phyloP scores from a whole-genome alignment of 257 asterid genomes.

The Solanum pimpinellifolium region DNA sequence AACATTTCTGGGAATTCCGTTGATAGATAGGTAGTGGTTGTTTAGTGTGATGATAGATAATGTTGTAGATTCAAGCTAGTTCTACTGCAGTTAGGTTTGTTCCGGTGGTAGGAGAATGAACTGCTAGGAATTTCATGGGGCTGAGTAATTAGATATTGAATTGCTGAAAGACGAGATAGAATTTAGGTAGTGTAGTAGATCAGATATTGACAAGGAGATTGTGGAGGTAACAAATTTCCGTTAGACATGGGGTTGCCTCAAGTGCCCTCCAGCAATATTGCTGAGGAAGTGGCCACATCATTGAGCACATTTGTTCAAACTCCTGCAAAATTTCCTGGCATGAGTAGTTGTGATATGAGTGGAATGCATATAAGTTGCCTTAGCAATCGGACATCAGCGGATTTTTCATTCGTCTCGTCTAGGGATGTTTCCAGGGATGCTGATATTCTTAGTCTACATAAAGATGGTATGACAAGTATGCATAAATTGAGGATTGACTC shows the following conservation, averaged over 20 bases:
- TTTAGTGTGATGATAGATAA: background rate
- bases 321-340: constrained; percentile 28
- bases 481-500: constrained; percentile 46
- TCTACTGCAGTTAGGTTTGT: background rate
- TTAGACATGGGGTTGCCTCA: constrained; percentile 79
- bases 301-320: constrained; percentile 37
- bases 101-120: background rate
- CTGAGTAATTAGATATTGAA: background rate
- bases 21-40: background rate
- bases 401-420: constrained; percentile 31
- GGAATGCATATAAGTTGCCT: constrained; percentile 28
- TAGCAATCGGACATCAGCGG: constrained; percentile 14
- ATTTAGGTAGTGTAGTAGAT: background rate
- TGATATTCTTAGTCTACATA: constrained; percentile 29
- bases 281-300: constrained; percentile 52
- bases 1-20: background rate
- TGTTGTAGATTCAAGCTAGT: background rate
- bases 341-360: constrained; percentile 42
- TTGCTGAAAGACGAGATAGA: background rate
- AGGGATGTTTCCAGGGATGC: constrained; percentile 34
- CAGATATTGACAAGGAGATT: background rate
- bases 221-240: background rate
- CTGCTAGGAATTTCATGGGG: background rate
- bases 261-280: constrained; percentile 36
- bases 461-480: constrained; percentile 32